Base-by-base conservation (phyloP, 2,329 filamentous ascomycete genomes). In the Phialophora macrospora region DNA sequence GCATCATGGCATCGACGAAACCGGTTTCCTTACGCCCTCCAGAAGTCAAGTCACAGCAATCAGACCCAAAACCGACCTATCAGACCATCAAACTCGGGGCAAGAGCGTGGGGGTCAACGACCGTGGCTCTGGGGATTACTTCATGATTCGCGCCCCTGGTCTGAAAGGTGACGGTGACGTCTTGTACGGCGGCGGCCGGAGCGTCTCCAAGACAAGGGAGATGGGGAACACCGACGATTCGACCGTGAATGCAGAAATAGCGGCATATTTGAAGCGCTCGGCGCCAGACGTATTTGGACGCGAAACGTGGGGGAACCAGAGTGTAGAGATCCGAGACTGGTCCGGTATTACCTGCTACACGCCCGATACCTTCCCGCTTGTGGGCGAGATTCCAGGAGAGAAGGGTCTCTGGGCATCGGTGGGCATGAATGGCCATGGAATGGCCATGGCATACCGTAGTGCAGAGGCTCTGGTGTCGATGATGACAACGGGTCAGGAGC, bases 311-410 rank as follows among this genome's bases (percentile, higher is more conserved):
- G 56, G 56, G 0, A 28, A 48, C 6, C 12, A 59, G 8, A 59
- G 56, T 48, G 22, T 48, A 12, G 56, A 59, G 56, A 14, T 59
- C 44, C 22, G 56, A 32, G 56, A 59, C 20, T 83, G 81, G 81
- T 80, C 78, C 0, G 81, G 81, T 0, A 80, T 83, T 63, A 78
- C 83, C 41, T 81, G 75, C 17, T 79, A 82, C 79, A 83, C 80
- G 51, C 73, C 76, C 0, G 80, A 84, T 69, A 79, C 75, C 11
- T 79, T 82, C 9, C 81, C 82, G 0, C 79, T 82, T 63, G 74
- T 83, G n/a, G 81, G 81, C 1, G 71, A 72, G 1, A 70, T 83
- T 5, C 74, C 79, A 8, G 74, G 74, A 0, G 65, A 78, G 9
- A 75, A 77, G 11, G 81, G 81, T 3, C 81, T 83, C 57, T 83